Evolutionary conservation across 2,329 filamentous ascomycete species (phyloP).

Genomic region (Orbilia blumenaviensis): DNA sequence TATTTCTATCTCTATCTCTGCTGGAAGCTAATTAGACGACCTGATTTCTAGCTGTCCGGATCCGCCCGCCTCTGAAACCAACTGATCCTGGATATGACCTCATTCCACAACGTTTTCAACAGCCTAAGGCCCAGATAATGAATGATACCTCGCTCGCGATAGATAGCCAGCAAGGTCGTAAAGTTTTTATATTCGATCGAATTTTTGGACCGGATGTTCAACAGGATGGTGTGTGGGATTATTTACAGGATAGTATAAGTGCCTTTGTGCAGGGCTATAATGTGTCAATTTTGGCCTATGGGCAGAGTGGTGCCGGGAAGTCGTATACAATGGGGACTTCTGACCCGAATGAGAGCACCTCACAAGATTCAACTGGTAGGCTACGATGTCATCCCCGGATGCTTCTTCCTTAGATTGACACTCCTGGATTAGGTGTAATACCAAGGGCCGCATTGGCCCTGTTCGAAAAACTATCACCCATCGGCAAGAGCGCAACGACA

Average conservation of each 20-base stretch:
- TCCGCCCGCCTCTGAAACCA: slow-evolving; percentile 83
- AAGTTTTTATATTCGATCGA: slow-evolving; percentile 95
- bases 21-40: not conserved
- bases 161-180: slow-evolving; percentile 89
- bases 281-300: slow-evolving; percentile 95
- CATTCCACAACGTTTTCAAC: slow-evolving; percentile 93
- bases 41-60: slow-evolving; percentile 76
- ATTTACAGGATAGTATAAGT: slow-evolving; percentile 85
- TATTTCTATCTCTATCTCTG: not conserved
- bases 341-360: slow-evolving; percentile 77
- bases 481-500: slow-evolving; percentile 69
- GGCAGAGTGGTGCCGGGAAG: slow-evolving; percentile 96
- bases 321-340: slow-evolving; percentile 99
- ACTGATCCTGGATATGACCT: slow-evolving; percentile 92
- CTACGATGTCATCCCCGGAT: too few relatives aligned
- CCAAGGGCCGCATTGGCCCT: slow-evolving; percentile 85
- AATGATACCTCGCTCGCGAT: slow-evolving; percentile 85
- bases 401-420: too few relatives aligned
- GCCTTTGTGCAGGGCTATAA: slow-evolving; percentile 97
- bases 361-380: slow-evolving; percentile 41
- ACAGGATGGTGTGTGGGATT: slow-evolving; percentile 94
- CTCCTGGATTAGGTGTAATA: slow-evolving; percentile 78
- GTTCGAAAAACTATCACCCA: slow-evolving; percentile 77
- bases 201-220: slow-evolving; percentile 85
- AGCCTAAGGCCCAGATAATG: slow-evolving; percentile 88